Evolutionary conservation across 225 moss, liverwort and hornwort genomes (phyloP), one percentile per base, ranked within the genome.

Genomic region (Physcomitrium patens): DNA sequence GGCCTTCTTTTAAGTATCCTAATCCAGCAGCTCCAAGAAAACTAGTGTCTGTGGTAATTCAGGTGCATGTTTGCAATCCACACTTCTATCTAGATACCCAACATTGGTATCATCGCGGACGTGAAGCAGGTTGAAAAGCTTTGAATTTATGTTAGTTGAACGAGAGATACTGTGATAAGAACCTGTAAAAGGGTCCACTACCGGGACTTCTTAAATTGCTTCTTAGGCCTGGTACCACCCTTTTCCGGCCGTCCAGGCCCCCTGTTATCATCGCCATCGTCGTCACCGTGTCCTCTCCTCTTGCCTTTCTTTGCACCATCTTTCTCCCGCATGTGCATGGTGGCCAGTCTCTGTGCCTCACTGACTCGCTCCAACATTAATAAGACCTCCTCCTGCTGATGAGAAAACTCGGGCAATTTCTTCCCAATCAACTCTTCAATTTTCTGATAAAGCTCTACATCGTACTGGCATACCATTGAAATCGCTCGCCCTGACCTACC

Each of bases 391-490:
- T 91, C 94, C 76, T 92, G 81, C 81, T 81, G 81, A 27, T 85
- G 81, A 26, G 87, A 76, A 63, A 79, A 91, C 31, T 76, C 63
- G 9, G 85, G 79, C 68, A 96, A 43, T 70, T 91, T 94, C 86
- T 96, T 96, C 14, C 89, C 85, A 37, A 94, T 94, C 59, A 96
- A 79, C 69, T 96, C 87, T 73, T 96, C 94, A 69, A 96, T 96
- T 41, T 91, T 91, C 73, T 91, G 92, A 67, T 91, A 96, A 56
- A 94, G 88, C 75, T 94, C 92, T 16, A 96, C 91, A 71, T 96
- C 96, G 55, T 94, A 96, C 85, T 96, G 96, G 63, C 92, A 92
- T 22, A 96, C 96, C 80, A 96, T 83, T 17, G 94, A 81, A 24
- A 94, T 50, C 12, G 96, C 96, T 63, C 96, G 87, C 18, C 96